A percentile compares a stretch with the other conserved stretches of the same genome.
Evolutionary conservation across 805 yeast genomes (phyloP).

Genomic region (Lachancea kluyveri): DNA sequence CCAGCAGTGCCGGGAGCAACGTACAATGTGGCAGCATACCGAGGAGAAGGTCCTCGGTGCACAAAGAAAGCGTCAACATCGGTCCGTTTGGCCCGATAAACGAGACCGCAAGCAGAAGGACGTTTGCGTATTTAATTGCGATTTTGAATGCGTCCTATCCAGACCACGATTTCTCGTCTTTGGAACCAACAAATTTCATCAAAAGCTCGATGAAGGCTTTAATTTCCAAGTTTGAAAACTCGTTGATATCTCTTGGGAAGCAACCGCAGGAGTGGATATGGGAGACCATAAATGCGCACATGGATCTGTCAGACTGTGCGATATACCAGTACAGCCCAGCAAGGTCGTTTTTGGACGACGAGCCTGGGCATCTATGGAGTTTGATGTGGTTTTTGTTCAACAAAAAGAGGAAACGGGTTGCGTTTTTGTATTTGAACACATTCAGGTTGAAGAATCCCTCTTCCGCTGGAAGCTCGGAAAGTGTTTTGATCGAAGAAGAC

Average conservation of each 20-base stretch:
- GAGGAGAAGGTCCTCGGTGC: slow-evolving; percentile 27
- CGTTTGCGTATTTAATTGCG: slow-evolving; percentile 86
- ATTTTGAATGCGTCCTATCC: slow-evolving; percentile 90
- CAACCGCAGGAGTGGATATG: slow-evolving; percentile 65
- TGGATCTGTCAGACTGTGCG: slow-evolving; percentile 53
- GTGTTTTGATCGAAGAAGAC: slow-evolving; percentile 29
- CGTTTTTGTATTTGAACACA: slow-evolving; percentile 70
- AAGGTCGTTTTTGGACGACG: slow-evolving; percentile 32
- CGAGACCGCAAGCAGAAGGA: slow-evolving; percentile 77
- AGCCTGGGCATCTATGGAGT: slow-evolving; percentile 37
- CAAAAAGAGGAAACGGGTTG: slow-evolving; percentile 86
- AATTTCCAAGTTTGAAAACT: slow-evolving; percentile 66
- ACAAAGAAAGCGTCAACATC: slow-evolving; percentile 23
- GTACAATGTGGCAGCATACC: slow-evolving; percentile 2
- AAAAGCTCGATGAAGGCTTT: slow-evolving; percentile 45
- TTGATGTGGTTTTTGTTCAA: slow-evolving; percentile 88
- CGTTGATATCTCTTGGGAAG: slow-evolving; percentile 62
- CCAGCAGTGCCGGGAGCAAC: slow-evolving; percentile 22
- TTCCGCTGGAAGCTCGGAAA: slow-evolving; percentile 26
- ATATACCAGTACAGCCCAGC: slow-evolving; percentile 53
- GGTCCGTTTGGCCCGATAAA: slow-evolving; percentile 92
- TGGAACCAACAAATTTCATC: slow-evolving; percentile 72
- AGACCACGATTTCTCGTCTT: slow-evolving; percentile 86
- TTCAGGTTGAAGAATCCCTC: slow-evolving; percentile 34
- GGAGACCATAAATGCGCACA: slow-evolving; percentile 80